Evolutionary conservation across 2,329 filamentous ascomycete species (phyloP), one percentile per base, ranked within the genome.

Genomic region (Trichophyton equinum): DNA sequence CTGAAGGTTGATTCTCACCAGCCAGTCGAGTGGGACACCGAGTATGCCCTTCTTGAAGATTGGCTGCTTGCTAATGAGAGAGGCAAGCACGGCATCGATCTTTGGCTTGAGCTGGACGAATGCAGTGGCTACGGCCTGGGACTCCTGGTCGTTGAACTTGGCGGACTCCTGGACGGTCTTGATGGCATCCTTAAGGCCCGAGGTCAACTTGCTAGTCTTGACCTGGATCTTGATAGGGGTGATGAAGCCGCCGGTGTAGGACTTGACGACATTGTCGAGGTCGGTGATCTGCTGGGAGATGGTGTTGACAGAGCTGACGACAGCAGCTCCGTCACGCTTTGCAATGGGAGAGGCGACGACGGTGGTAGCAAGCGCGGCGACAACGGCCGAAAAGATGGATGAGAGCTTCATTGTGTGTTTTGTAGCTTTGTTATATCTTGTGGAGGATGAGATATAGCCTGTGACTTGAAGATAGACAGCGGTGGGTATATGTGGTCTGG

Each of bases 71-170:
- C 51, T 55, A 18, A 18, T 5, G 51, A 55, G 15, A n/a, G 51
- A n/a, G 11, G 51, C 51, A 38, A 55, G 51, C 27, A 55, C 51
- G 15, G 51, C 33, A 55, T 55, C 51, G 30, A 55, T 55, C 30
- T 55, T 55, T 6, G 51, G 51, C 27, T 55, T 55, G 6, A 55
- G 51, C 7, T 55, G 25, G 4, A 55, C 51, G n/a, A 55, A 55
- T 5, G 51, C 51, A 4, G n/a, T 20, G 30, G 51, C 51, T 6
- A 55, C 51, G 25, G 51, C 51, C 51, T 55, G 51, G 20, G 51
- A 55, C n/a, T 55, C 51, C 51, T 55, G 25, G 30, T 55, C 51
- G 51, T 55, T 36, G 51, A 55, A 55, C 27, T 55, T 55, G 15
- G 13, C 30, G 15, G 51, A 55, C 5, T 33, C 51, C 51, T 55